A percentile compares a stretch with the other conserved stretches of the same genome.
Conservation (phyloP, 2,329 filamentous ascomycete genomes). For the Ophiostoma populinum region DNA sequence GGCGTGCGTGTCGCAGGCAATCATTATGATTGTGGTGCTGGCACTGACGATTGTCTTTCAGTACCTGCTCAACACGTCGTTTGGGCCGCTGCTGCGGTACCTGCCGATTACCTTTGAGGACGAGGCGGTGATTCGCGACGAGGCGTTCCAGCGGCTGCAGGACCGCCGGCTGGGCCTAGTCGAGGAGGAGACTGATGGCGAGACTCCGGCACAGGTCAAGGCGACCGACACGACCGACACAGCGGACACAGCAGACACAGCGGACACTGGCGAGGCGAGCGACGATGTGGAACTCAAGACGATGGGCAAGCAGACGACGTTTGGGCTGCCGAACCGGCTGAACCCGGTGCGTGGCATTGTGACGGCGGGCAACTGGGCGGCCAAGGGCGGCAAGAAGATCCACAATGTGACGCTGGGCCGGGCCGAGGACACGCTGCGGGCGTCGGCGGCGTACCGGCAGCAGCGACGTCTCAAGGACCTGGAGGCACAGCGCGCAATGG, state of each 20-base stretch:
- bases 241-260: no score
- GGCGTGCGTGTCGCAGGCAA: constrained; percentile 57
- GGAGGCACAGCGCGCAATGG: constrained; percentile 56
- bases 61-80: constrained; percentile 62
- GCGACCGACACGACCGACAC: no score
- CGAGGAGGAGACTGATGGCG: constrained; percentile 25
- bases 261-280: no score
- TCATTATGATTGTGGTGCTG: constrained; percentile 65
- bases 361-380: constrained; percentile 30
- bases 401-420: constrained; percentile 27
- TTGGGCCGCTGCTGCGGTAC: constrained; percentile 72
- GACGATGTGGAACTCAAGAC: constrained; percentile 22
- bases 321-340: constrained; percentile 15
- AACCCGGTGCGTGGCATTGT: constrained; percentile 29
- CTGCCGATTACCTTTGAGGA: constrained; percentile 92
- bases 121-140: constrained; percentile 78
- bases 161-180: constrained; percentile 49
- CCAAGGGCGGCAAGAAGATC: constrained; percentile 30
- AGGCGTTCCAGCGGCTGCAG: constrained; percentile 70
- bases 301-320: constrained; percentile 12
- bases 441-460: constrained; percentile 29
- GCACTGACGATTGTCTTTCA: constrained; percentile 64
- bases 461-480: constrained; percentile 40
- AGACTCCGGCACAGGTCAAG: no score
- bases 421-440: constrained; percentile 22